These are phyloP conservation scores for Xylariaceae sp. DNA, from an alignment of 2,329 filamentous ascomycete species.

Conservation along the genomic window DNA sequence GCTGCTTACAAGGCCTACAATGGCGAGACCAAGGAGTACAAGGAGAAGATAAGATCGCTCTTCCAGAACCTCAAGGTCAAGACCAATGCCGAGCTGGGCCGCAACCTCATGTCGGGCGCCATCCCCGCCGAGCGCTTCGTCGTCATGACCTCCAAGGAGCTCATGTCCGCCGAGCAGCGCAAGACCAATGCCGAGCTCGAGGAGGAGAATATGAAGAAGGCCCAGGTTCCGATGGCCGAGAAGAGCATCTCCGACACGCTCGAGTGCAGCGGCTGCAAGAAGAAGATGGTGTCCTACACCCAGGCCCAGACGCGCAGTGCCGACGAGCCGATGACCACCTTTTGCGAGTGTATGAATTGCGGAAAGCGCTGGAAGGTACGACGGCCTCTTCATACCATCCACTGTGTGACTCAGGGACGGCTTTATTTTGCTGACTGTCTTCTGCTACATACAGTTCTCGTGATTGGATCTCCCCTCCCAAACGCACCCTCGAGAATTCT, in stretches of 20 bases:
- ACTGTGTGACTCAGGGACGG: too few relatives aligned
- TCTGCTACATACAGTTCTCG: conserved; percentile 24
- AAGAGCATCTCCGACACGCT: conserved; percentile 84
- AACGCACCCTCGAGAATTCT: conserved; percentile 24
- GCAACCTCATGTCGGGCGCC: conserved; percentile 65
- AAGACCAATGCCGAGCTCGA: conserved; percentile 68
- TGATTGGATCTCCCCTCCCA: too few relatives aligned
- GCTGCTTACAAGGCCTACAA: conserved; percentile 66
- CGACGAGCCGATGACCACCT: conserved; percentile 85
- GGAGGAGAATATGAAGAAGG: conserved; percentile 93
- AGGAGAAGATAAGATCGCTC: conserved; percentile 81
- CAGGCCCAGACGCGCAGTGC: conserved; percentile 94
- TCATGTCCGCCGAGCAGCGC: conserved; percentile 79
- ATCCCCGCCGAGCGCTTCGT: conserved; percentile 71
- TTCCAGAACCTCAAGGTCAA: conserved; percentile 94
- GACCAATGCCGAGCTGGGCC: conserved; percentile 70
- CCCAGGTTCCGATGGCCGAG: conserved; percentile 87
- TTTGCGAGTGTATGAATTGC: conserved; percentile 64
- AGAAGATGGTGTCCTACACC: conserved; percentile 91
- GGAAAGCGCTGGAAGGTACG: conserved; percentile 68
- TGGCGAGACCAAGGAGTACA: conserved; percentile 68
- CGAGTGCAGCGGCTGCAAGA: conserved; percentile 83
- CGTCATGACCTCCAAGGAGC: conserved; percentile 78
- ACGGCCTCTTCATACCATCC: too few relatives aligned
- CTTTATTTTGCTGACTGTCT: conserved; percentile 2